A percentile compares a stretch with the other conserved stretches of the same genome.
Conservation (phyloP, 2,329 filamentous ascomycete genomes). For the Colletotrichum sp. region DNA sequence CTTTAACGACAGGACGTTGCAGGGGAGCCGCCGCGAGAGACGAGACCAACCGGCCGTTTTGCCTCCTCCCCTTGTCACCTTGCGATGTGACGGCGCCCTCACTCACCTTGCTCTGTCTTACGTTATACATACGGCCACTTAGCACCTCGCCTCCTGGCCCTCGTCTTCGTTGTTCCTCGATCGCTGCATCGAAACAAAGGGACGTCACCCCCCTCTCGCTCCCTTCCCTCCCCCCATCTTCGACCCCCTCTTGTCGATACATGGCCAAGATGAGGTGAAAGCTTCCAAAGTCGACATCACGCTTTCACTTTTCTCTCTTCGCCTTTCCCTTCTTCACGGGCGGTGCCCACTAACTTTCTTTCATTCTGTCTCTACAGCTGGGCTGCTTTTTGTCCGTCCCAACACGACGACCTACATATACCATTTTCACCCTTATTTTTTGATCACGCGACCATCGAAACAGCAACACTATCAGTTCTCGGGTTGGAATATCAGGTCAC, state of each 20-base stretch:
- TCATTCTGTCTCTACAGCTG: conserved; percentile 10
- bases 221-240: not conserved
- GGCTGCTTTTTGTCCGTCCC: conserved; percentile 1
- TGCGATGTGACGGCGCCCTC: not conserved
- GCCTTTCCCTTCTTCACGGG: conserved; percentile 6
- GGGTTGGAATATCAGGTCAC: not conserved
- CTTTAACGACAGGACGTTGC: not conserved
- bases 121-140: not conserved
- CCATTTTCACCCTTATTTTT: not conserved
- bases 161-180: not conserved
- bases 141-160: not conserved
- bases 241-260: not conserved
- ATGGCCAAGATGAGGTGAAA: conserved; percentile 17
- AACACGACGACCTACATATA: not conserved
- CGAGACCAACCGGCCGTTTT: conserved; percentile 4
- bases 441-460: not conserved
- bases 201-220: not conserved
- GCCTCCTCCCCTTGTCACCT: not conserved
- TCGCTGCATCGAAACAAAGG: not conserved
- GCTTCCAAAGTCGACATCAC: not conserved
- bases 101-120: not conserved
- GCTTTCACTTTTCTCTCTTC: not conserved
- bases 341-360: conserved; percentile 7
- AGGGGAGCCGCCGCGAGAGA: not conserved
- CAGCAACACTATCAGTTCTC: not conserved